Base-by-base conservation (phyloP, 2,329 filamentous ascomycete genomes). In the Mycosphaerelloides madeirae region DNA sequence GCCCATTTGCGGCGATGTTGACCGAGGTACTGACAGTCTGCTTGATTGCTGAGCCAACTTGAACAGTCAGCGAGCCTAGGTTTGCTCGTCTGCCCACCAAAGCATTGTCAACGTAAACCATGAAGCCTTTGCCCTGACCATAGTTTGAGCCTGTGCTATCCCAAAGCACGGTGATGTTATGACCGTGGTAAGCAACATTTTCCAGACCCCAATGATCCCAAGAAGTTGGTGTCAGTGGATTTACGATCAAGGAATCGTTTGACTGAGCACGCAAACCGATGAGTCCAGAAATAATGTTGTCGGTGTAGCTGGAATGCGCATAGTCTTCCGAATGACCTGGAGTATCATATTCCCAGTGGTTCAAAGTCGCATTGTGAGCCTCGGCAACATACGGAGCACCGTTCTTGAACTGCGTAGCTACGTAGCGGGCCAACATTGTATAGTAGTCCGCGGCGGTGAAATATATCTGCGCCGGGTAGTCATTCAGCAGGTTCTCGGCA, bases 341-440 rank as follows among this genome's bases (percentile, higher is more conserved):
- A 9, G 54, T 47, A 45, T 70, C 65, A 13, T 60, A 60, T 42
- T 53, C 63, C 65, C 69, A 71, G 12, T 47, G 39, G 38, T 69
- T 56, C 1, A 60, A 44, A 14, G 64, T 62, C 2, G 68, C 68
- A 44, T 68, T 65, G 48, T 73, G 70, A 2, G 66, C 68, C 44
- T 73, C 70, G 6, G 70, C 70, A 1, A 70, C 66, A 29, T 70
- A 72, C 1, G 70, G 70, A n/a, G 59, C 57, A 4, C 67, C 66
- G 41, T 68, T 55, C 49, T 67, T 68, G 42, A 68, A 63, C 40
- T 72, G 68, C 1, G 69, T 72, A 14, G 43, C 43, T 11, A 67
- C 67, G 45, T 72, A 73, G 19, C 56, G 68, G 15, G 58, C 53
- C 6, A 73, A 55, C 14, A 67, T 63, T 1, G 63, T 44, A 29